Evolutionary conservation across 257 asterid genomes (phyloP), one percentile per base, ranked within the genome.

Genomic region (Perilla frutescens): DNA sequence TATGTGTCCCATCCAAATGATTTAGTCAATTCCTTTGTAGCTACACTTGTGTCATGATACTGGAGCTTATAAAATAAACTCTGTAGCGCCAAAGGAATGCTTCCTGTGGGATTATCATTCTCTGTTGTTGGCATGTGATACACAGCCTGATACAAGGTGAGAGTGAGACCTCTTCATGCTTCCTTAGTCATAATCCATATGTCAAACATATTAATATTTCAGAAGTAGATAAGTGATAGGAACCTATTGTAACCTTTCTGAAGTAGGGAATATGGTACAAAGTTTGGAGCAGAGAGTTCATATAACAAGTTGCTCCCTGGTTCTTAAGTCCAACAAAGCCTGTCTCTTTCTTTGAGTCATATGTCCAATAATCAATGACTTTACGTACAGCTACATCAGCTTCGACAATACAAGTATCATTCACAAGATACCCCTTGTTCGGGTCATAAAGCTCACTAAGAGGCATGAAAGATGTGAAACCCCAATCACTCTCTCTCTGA

Each of bases 81-180:
- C 81, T 95, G 99, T 56, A 95, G 84, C 15, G 99, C 99, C 86
- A 95, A 89, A 64, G 99, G 98, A 71, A 95, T 95, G 82, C 98
- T 95, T 68, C 98, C 98, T n/a, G 98, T 87, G 45, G 99, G 99
- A 86, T 85, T 87, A 80, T 92, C 99, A 83, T 89, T 95, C 91
- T 95, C 99, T 72, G 99, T 95, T 54, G 99, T 95, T 53, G 99
- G 99, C 99, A 95, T 95, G 73, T 92, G 97, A 82, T 95, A 95
- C 43, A 95, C 99, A 79, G 99, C 99, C 98, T 92, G 92, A 77
- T 49, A 72, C 13, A 74, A 71, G 29, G 71, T 47, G 29, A 70
- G 59, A 68, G 66, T 78, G 71, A 84, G 81, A 66, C 66, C 45
- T 69, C 66, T 73, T 62, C 73, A 64, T 47, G 53, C 76, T 64